Evolutionary conservation across 495 filamentous ascomycete species (phyloP).

Genomic region (Aspergillus olivimuriae): DNA sequence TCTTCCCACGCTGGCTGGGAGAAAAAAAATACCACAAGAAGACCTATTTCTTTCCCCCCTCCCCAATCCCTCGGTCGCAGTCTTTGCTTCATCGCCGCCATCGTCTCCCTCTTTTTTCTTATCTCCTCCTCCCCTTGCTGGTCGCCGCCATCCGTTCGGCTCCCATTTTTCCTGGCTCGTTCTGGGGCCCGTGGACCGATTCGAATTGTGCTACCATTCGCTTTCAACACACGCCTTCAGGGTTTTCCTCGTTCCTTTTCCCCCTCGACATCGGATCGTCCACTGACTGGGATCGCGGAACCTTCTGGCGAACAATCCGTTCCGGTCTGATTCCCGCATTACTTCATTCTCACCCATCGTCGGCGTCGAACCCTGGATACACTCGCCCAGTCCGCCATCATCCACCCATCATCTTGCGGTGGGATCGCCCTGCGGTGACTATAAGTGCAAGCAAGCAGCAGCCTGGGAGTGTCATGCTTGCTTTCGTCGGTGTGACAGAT

Average conservation of each 20-base stretch:
- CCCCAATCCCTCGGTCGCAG: slow-evolving; percentile 7
- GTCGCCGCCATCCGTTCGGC: slow-evolving; percentile 9
- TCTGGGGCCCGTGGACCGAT: slow-evolving; percentile 2
- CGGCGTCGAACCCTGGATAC: slow-evolving; percentile 10
- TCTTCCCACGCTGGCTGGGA: background rate
- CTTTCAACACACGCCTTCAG: slow-evolving; percentile 4
- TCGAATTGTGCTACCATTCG: slow-evolving; percentile 10
- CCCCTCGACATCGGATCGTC: slow-evolving; percentile 8
- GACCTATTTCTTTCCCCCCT: slow-evolving; percentile 12
- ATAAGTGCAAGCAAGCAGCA: background rate
- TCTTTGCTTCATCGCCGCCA: slow-evolving; percentile 12
- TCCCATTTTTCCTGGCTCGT: slow-evolving; percentile 2
- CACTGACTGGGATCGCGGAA: background rate
- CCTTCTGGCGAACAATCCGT: too few relatives aligned
- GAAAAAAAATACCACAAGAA: slow-evolving; percentile 3
- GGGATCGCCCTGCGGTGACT: too few relatives aligned
- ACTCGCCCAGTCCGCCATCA: slow-evolving; percentile 5
- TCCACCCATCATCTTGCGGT: too few relatives aligned
- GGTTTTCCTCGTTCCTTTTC: slow-evolving; percentile 10
- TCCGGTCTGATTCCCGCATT: too few relatives aligned
- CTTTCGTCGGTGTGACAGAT: slow-evolving; percentile 39
- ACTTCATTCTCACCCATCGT: slow-evolving; percentile 11
- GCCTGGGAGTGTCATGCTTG: slow-evolving; percentile 34
- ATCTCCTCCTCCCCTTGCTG: slow-evolving; percentile 4
- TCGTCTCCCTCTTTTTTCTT: slow-evolving; percentile 14